Percentiles rank a stretch among this genome's conserved stretches.
These are phyloP conservation scores for Chytridium lagenaria DNA, from an alignment of 371 early-diverging fungal genomes.

Conservation along the genomic window DNA sequence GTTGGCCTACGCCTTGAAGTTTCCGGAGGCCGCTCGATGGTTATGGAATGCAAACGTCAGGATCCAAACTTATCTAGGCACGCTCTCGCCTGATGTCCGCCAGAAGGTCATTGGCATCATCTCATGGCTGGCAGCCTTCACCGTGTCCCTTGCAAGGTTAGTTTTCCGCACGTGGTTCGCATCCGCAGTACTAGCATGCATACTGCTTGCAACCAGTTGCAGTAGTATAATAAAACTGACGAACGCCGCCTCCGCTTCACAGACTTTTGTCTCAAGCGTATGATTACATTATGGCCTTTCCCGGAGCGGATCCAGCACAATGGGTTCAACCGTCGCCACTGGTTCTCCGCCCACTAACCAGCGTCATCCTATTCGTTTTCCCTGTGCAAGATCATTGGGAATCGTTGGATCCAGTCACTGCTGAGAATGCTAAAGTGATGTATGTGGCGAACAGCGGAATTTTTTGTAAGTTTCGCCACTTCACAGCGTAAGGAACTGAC, in stretches of 20 bases:
- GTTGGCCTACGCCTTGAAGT: constrained; percentile 8
- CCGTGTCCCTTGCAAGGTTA: neutral
- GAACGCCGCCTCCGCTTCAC: too few species aligned
- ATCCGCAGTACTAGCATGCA: too few species aligned
- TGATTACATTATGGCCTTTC: constrained; percentile 21
- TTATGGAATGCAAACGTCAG: constrained; percentile 24
- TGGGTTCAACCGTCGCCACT: constrained; percentile 31
- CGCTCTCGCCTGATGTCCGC: constrained; percentile 19
- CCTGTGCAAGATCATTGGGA: constrained; percentile 26
- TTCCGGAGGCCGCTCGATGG: constrained; percentile 25
- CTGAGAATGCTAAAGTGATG: neutral
- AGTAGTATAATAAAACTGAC: too few species aligned
- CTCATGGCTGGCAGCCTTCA: constrained; percentile 15
- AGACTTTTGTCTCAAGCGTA: constrained; percentile 7
- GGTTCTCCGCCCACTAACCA: constrained; percentile 25
- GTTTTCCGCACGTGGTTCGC: too few species aligned
- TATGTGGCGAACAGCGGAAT: constrained; percentile 29
- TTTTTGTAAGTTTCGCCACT: constrained; percentile 17
- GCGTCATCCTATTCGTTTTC: constrained; percentile 21
- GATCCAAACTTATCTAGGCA: constrained; percentile 15
- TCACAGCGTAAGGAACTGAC: neutral
- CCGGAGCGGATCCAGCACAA: constrained; percentile 23
- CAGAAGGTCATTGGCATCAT: constrained; percentile 12
- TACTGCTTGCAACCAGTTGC: too few species aligned
- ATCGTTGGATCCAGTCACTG: neutral